These are phyloP conservation scores for Persicaria maculosa DNA, from an alignment of 148 eudicot species.

Conservation along the genomic window DNA sequence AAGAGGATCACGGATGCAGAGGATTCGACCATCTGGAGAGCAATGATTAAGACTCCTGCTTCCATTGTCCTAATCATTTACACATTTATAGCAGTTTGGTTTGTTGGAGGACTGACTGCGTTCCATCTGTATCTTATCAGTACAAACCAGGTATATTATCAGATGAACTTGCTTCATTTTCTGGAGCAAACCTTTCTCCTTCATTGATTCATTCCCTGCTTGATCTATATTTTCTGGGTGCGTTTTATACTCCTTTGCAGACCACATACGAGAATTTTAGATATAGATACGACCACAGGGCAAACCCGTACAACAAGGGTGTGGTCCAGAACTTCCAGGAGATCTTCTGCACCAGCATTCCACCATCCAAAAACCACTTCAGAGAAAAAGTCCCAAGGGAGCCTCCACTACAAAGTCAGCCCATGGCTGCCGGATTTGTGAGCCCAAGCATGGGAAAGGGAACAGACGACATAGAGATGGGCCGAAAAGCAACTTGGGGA, in stretches of 20 bases:
- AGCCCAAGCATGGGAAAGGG: constrained; percentile 96
- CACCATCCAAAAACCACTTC: constrained; percentile 78
- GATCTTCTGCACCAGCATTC: constrained; percentile 53
- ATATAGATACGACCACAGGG: constrained; percentile 78
- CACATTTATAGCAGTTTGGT: constrained; percentile 93
- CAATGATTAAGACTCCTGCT: constrained; percentile 92
- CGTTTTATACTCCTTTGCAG: constrained; percentile 33
- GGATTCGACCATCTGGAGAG: constrained; percentile 69
- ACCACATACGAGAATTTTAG: constrained; percentile 96
- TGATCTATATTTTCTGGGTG: background rate
- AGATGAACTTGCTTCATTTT: background rate
- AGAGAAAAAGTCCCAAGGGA: constrained; percentile 66
- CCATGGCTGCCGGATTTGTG: constrained; percentile 65
- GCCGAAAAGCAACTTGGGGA: constrained; percentile 97
- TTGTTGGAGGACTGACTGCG: constrained; percentile 93
- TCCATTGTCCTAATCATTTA: constrained; percentile 79
- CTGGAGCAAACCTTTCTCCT: background rate
- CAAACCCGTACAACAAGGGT: constrained; percentile 92
- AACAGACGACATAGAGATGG: constrained; percentile 86
- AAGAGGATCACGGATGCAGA: constrained; percentile 65
- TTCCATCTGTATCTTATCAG: constrained; percentile 91
- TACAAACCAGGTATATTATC: constrained; percentile 68
- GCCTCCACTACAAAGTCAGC: constrained; percentile 38
- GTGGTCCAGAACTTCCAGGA: constrained; percentile 70
- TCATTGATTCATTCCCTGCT: background rate